Percentiles rank a stretch among this genome's conserved stretches.
Evolutionary conservation across 2,329 filamentous ascomycete genomes (phyloP).

Genomic region (Ascosphaera acerosa): DNA sequence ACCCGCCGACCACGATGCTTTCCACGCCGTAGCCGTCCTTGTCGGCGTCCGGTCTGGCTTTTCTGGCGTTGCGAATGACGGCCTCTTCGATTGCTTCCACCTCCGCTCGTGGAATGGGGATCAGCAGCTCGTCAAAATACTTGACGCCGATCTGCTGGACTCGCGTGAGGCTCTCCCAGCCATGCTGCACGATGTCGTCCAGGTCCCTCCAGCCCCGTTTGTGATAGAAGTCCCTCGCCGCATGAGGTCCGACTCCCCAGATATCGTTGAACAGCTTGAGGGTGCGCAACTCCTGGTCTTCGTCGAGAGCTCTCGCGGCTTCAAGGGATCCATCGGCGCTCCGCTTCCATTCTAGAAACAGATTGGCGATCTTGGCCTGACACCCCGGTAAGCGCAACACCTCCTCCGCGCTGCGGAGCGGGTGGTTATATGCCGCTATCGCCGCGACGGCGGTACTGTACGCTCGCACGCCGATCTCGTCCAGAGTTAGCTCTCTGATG

Average conservation of each 20-base stretch:
- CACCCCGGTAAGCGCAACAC: conserved; percentile 45
- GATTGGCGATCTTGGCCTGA: conserved; percentile 47
- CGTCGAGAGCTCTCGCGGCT: conserved; percentile 37
- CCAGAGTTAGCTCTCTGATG: conserved; percentile 42
- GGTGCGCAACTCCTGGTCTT: conserved; percentile 36
- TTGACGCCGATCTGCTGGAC: conserved; percentile 88
- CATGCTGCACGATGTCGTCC: conserved; percentile 63
- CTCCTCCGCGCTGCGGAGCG: conserved; percentile 21
- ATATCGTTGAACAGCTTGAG: conserved; percentile 56
- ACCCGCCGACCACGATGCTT: conserved; percentile 49
- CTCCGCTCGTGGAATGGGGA: conserved; percentile 45
- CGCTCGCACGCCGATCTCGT: conserved; percentile 57
- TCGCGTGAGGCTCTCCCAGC: conserved; percentile 48
- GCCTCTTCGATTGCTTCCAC: conserved; percentile 40
- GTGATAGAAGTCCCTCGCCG: conserved; percentile 57
- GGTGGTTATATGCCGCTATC: conserved; percentile 53
- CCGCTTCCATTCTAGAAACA: conserved; percentile 52
- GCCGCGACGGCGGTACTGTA: conserved; percentile 73
- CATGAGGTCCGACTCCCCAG: conserved; percentile 73
- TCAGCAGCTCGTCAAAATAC: conserved; percentile 64
- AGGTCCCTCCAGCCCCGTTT: conserved; percentile 54
- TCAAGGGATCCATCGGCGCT: conserved; percentile 29
- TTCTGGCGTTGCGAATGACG: conserved; percentile 41
- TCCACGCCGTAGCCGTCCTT: conserved; percentile 23
- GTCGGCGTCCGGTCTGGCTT: conserved; percentile 26